phyloP scores from a whole-genome alignment of 2,329 filamentous ascomycete species.

The Monilinia fructigena region DNA sequence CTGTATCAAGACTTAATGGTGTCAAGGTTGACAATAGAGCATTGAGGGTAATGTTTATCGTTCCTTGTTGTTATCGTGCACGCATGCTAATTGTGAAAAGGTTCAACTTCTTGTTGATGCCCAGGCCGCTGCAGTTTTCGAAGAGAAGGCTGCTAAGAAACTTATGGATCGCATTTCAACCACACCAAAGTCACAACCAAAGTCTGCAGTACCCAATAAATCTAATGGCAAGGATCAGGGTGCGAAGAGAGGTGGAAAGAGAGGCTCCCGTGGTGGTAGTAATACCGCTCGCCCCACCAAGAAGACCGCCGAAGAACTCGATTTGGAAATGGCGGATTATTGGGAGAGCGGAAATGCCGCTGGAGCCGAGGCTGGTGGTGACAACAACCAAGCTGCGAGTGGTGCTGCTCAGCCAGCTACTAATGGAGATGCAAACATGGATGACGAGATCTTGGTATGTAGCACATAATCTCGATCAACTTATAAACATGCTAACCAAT shows the following conservation, averaged over 20 bases:
- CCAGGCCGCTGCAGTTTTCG: constrained; percentile 64
- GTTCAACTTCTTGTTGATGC: constrained; percentile 90
- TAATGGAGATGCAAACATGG: constrained; percentile 61
- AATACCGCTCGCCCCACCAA: constrained; percentile 67
- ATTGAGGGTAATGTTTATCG: constrained; percentile 82
- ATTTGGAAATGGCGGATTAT: constrained; percentile 97
- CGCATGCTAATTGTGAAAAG: constrained; percentile 45
- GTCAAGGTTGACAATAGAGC: constrained; percentile 85
- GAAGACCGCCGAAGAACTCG: constrained; percentile 94
- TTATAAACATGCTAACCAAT: background rate
- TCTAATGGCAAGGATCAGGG: constrained; percentile 60
- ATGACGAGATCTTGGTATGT: constrained; percentile 55
- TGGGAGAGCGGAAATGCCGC: constrained; percentile 56
- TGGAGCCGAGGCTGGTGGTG: constrained; percentile 48
- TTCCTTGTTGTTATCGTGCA: background rate
- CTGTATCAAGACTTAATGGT: constrained; percentile 80
- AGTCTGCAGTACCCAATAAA: constrained; percentile 76
- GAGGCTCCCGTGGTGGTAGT: constrained; percentile 46
- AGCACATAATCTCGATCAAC: no score
- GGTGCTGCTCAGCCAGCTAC: constrained; percentile 41
- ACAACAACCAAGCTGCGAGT: constrained; percentile 49
- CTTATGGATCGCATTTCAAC: constrained; percentile 75
- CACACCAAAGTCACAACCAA: constrained; percentile 71
- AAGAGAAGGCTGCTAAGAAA: constrained; percentile 55
- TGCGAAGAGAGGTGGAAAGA: constrained; percentile 36